phyloP scores from a whole-genome alignment of 768 basidiomycete species.

The Mycena crocata region DNA sequence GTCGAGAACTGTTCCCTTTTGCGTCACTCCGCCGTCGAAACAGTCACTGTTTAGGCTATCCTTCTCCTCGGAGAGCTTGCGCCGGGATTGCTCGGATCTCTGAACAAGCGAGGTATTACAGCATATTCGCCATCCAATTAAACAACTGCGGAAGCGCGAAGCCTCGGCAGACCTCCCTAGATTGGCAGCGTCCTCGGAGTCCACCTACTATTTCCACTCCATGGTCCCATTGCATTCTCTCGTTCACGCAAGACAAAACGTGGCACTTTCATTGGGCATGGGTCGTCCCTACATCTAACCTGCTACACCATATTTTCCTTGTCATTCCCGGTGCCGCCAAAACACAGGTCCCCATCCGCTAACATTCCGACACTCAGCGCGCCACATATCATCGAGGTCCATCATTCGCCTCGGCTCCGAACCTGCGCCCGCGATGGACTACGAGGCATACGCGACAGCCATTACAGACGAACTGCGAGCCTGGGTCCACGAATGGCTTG shows the following conservation, averaged over 20 bases:
- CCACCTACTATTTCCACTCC: not conserved
- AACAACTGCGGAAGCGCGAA: not conserved
- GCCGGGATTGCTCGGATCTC: not conserved
- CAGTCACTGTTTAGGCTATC: no score
- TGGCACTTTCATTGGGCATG: not conserved
- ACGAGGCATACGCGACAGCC: constrained; percentile 20
- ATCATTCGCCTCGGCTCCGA: not conserved
- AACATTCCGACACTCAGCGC: not conserved
- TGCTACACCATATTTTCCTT: not conserved
- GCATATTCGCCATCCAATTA: not conserved
- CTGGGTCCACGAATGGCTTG: constrained; percentile 22
- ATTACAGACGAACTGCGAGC: constrained; percentile 22
- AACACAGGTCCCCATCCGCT: not conserved
- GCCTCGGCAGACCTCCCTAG: not conserved
- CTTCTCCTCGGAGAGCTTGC: not conserved
- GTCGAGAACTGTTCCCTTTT: not conserved
- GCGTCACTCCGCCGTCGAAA: no score
- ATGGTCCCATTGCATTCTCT: not conserved
- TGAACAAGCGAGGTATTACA: not conserved
- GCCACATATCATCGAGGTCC: not conserved
- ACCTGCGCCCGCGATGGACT: constrained; percentile 1
- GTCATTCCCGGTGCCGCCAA: not conserved
- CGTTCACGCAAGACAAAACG: not conserved
- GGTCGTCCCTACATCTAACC: not conserved
- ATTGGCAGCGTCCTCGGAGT: constrained; percentile 3